Conservation (phyloP, 148 eudicot species). For the Silene conica region DNA sequence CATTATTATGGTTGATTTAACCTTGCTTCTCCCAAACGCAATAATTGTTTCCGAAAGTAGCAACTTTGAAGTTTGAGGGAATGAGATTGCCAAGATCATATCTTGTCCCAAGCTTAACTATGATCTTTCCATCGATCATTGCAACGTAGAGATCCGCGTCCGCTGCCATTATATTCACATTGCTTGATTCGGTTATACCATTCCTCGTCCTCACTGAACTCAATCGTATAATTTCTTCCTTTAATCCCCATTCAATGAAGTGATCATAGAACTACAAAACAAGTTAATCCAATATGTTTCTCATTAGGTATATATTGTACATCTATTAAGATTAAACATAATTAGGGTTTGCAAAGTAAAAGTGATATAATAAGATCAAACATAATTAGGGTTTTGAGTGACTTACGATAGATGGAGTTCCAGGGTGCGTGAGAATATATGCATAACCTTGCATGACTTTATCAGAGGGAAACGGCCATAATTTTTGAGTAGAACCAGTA, state of each 20-base stretch:
- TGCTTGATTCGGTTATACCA: conserved; percentile 16
- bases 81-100: conserved; percentile 19
- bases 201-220: conserved; percentile 13
- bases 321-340: no score
- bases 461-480: conserved; percentile 15
- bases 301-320: neutral
- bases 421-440: conserved; percentile 19
- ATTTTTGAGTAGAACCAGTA: conserved; percentile 18
- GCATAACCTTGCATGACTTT: conserved; percentile 23
- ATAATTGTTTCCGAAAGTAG: conserved; percentile 21
- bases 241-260: conserved; percentile 25
- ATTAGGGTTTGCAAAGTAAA: no score
- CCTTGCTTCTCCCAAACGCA: conserved; percentile 24
- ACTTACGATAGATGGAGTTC: conserved; percentile 22
- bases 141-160: conserved; percentile 22
- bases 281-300: neutral
- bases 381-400: neutral
- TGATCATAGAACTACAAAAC: conserved; percentile 25
- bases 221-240: conserved; percentile 15
- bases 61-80: conserved; percentile 19
- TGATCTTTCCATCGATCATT: conserved; percentile 21
- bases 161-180: conserved; percentile 17
- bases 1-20: neutral
- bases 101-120: conserved; percentile 19
- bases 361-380: no score